These are phyloP conservation scores for Fusarium xyrophilum DNA, from an alignment of 2,329 filamentous ascomycete species.

Conservation along the genomic window DNA sequence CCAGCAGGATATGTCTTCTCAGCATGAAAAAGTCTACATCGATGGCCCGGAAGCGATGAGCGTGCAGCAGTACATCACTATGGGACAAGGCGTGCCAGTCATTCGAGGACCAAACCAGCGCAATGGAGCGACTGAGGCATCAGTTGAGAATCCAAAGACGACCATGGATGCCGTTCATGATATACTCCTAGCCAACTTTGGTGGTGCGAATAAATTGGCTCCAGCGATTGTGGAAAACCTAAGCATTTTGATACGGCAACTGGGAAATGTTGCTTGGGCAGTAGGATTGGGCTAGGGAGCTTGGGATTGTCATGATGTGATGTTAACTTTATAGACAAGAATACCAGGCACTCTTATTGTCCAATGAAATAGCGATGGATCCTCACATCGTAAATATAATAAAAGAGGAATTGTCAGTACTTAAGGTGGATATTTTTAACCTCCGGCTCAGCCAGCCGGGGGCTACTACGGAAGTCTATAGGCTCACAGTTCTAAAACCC, in stretches of 20 bases:
- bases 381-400: background rate
- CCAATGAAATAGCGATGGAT: background rate
- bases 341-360: background rate
- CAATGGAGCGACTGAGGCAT: slow-evolving; percentile 46
- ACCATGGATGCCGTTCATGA: slow-evolving; percentile 66
- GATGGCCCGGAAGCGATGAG: slow-evolving; percentile 62
- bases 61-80: slow-evolving; percentile 63
- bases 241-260: slow-evolving; percentile 66
- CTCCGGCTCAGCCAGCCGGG: background rate
- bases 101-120: slow-evolving; percentile 50
- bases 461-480: too few species aligned
- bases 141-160: slow-evolving; percentile 62
- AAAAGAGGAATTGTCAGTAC: background rate
- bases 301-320: background rate
- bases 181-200: slow-evolving; percentile 62
- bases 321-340: background rate
- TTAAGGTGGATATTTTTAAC: background rate
- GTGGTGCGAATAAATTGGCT: slow-evolving; percentile 50
- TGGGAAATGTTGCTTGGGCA: slow-evolving; percentile 59
- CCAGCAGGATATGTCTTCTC: slow-evolving; percentile 43
- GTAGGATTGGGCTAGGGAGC: slow-evolving; percentile 44
- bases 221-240: slow-evolving; percentile 73
- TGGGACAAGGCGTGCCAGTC: slow-evolving; percentile 62
- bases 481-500: too few species aligned
- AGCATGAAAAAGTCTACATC: slow-evolving; percentile 57